Evolutionary conservation across 805 yeast species (phyloP).

Genomic region (Candida dajiaensis): DNA sequence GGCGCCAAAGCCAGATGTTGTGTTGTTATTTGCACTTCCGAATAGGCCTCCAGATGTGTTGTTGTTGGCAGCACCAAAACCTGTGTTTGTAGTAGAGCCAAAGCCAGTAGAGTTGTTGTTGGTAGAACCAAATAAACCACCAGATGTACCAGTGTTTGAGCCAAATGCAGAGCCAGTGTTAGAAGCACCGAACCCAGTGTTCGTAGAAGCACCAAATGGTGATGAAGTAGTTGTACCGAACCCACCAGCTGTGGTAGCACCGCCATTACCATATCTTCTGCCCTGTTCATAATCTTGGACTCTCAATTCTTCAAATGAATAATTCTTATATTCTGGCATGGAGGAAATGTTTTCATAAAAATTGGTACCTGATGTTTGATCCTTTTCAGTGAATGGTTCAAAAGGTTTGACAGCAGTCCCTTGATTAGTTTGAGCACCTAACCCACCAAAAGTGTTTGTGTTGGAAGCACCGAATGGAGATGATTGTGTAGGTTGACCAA

Average conservation of each 20-base stretch:
- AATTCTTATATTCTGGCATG: conserved; percentile 87
- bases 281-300: conserved; percentile 78
- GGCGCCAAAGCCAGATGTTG: conserved; percentile 23
- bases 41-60: conserved; percentile 23
- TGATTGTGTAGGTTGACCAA: conserved; percentile 24
- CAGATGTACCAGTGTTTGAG: conserved; percentile 13
- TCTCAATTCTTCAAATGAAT: conserved; percentile 83
- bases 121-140: conserved; percentile 32
- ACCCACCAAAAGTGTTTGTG: conserved; percentile 6
- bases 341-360: conserved; percentile 69
- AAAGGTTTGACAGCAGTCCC: conserved; percentile 76
- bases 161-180: conserved; percentile 26
- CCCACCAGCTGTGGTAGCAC: conserved; percentile 26
- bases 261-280: conserved; percentile 50
- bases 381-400: conserved; percentile 66
- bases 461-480: conserved; percentile 36
- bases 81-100: conserved; percentile 5
- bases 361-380: conserved; percentile 50
- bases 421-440: conserved; percentile 32
- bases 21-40: conserved; percentile 25
- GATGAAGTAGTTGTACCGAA: conserved; percentile 27
- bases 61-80: conserved; percentile 12
- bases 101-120: conserved; percentile 17
- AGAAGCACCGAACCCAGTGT: conserved; percentile 10
- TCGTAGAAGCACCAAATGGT: conserved; percentile 32